Percentiles rank a stretch among this genome's conserved stretches.
Conservation (phyloP, 345 rosid species). For the Bruguiera parviflora region DNA sequence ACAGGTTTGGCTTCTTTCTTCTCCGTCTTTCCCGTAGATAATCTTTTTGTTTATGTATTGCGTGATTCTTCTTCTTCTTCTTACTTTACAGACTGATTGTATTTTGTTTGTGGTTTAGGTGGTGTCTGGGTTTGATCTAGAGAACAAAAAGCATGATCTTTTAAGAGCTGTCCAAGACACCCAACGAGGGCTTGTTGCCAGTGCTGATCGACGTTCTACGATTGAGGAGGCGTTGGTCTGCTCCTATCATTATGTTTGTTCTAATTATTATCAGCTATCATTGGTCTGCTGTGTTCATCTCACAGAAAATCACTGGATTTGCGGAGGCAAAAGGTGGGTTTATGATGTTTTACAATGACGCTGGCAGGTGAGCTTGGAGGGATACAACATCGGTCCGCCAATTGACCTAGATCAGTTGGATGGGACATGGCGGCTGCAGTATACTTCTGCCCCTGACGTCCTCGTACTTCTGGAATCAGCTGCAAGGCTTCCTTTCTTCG, state of each 20-base stretch:
- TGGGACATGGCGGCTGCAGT: slow-evolving; percentile 96
- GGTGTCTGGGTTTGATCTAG: neutral
- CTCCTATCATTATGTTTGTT: slow-evolving; percentile 4
- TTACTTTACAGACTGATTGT: neutral
- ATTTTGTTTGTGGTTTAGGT: neutral
- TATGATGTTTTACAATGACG: slow-evolving; percentile 6
- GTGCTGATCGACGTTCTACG: slow-evolving; percentile 62
- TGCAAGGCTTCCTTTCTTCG: slow-evolving; percentile 74
- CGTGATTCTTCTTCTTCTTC: neutral
- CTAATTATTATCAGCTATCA: neutral
- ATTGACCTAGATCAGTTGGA: slow-evolving; percentile 63
- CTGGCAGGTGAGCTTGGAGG: slow-evolving; percentile 69
- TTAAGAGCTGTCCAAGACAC: neutral
- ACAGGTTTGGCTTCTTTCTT: slow-evolving; percentile 35
- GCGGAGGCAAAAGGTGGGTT: slow-evolving; percentile 4
- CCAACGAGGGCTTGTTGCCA: neutral
- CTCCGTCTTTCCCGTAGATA: neutral
- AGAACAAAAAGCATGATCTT: neutral
- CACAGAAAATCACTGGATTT: neutral
- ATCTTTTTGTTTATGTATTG: neutral
- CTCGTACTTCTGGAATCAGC: slow-evolving; percentile 82
- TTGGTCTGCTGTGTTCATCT: neutral
- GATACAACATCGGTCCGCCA: slow-evolving; percentile 58
- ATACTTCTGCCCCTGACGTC: slow-evolving; percentile 90
- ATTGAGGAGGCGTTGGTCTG: slow-evolving; percentile 85